Percentiles rank a stretch among this genome's conserved stretches.
These are phyloP conservation scores for Psilocybe sp. DNA, from an alignment of 768 basidiomycete genomes.

Conservation along the genomic window DNA sequence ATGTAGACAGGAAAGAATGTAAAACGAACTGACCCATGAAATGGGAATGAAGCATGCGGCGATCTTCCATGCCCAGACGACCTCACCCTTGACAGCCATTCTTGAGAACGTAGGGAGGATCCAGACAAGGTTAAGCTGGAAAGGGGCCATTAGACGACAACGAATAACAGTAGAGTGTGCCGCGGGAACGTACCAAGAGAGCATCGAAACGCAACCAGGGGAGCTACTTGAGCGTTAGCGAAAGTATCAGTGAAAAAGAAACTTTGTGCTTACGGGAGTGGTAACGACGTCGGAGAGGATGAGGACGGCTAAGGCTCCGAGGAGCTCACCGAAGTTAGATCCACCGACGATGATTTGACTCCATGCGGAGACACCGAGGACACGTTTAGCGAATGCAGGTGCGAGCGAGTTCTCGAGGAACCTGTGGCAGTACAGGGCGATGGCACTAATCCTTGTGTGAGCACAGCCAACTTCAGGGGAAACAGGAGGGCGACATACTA, in stretches of 20 bases:
- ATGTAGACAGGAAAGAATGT: neutral
- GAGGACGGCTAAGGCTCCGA: conserved; percentile 26
- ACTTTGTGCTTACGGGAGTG: conserved; percentile 17
- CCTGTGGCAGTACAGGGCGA: conserved; percentile 29
- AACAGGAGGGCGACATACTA: conserved; percentile 16
- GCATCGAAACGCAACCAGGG: conserved; percentile 30
- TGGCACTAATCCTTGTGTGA: conserved; percentile 12
- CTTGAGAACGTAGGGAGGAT: conserved; percentile 24
- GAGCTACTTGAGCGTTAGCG: conserved; percentile 6
- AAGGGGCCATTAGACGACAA: neutral
- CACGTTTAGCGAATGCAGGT: conserved; percentile 27
- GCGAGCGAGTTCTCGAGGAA: conserved; percentile 27
- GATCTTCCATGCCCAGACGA: conserved; percentile 29
- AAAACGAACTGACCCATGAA: conserved; percentile 19
- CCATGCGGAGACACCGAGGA: conserved; percentile 27
- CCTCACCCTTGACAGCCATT: conserved; percentile 16
- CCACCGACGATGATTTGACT: conserved; percentile 32
- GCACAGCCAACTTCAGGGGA: neutral
- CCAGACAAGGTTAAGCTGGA: conserved; percentile 29
- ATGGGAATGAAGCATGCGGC: conserved; percentile 30
- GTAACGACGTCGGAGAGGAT: conserved; percentile 26
- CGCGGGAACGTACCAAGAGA: conserved; percentile 14
- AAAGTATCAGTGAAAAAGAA: neutral
- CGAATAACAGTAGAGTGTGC: neutral
- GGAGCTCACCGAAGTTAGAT: conserved; percentile 30